Evolutionary conservation across 148 eudicot species (phyloP).

Genomic region (Gaultheria prostrata): DNA sequence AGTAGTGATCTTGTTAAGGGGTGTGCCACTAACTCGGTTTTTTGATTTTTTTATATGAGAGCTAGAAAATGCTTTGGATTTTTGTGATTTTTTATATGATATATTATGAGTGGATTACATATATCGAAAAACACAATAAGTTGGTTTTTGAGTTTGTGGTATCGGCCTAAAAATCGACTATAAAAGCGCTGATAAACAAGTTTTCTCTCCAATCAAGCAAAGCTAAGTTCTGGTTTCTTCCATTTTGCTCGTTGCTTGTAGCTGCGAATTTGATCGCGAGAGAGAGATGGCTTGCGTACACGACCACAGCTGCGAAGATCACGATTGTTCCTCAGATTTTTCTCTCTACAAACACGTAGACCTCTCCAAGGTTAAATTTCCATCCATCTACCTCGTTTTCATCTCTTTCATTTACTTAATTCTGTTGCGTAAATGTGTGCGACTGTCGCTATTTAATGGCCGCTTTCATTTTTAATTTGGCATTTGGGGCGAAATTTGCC

Average conservation of each 20-base stretch:
- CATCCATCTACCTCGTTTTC: background rate
- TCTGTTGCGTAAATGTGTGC: background rate
- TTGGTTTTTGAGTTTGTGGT: no score
- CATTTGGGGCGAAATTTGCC: background rate
- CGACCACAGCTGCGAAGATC: conserved; percentile 94
- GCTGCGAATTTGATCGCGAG: conserved; percentile 11
- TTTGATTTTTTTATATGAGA: no score
- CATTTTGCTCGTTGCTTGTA: background rate
- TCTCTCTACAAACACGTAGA: conserved; percentile 93
- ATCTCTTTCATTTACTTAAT: background rate
- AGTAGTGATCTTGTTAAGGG: no score
- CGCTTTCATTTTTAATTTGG: background rate
- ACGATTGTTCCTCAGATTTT: conserved; percentile 89
- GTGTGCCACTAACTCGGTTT: no score
- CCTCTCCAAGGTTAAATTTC: conserved; percentile 60
- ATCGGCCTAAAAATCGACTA: no score
- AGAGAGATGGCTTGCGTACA: conserved; percentile 74
- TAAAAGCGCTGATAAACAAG: no score
- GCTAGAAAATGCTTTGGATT: no score
- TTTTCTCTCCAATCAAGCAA: no score
- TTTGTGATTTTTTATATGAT: no score
- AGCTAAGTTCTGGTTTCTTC: background rate
- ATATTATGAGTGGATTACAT: no score
- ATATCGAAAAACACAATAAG: no score
- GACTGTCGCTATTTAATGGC: background rate